Conservation (phyloP, 2,329 filamentous ascomycete genomes). For the Zelopaecilomyces penicillatus region DNA sequence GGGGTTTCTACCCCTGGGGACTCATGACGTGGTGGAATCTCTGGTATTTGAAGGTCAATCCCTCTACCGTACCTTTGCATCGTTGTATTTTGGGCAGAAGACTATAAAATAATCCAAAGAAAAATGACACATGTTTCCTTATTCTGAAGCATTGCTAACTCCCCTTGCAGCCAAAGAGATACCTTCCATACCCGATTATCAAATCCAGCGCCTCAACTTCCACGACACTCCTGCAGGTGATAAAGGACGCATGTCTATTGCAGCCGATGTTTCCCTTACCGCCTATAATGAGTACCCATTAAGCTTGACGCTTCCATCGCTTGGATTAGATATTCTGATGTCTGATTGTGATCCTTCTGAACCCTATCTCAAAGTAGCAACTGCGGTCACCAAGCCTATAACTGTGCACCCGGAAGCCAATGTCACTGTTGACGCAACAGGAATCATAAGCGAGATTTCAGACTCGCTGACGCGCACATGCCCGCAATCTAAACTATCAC, state of each 20-base stretch:
- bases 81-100: slow-evolving; percentile 55
- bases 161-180: slow-evolving; percentile 53
- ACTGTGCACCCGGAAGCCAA: slow-evolving; percentile 59
- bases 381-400: slow-evolving; percentile 60
- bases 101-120: slow-evolving; percentile 26
- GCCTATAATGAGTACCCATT: slow-evolving; percentile 73
- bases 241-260: slow-evolving; percentile 56
- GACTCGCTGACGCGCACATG: slow-evolving; percentile 64
- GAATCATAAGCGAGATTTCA: slow-evolving; percentile 65
- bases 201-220: slow-evolving; percentile 73
- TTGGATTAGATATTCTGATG: slow-evolving; percentile 78
- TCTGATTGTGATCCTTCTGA: slow-evolving; percentile 68
- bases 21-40: slow-evolving; percentile 64
- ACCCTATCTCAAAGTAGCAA: slow-evolving; percentile 68
- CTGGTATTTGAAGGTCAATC: slow-evolving; percentile 76
- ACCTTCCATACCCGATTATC: slow-evolving; percentile 71
- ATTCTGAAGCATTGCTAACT: slow-evolving; percentile 20
- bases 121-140: slow-evolving; percentile 7
- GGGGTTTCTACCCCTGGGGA: slow-evolving; percentile 71
- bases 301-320: slow-evolving; percentile 64
- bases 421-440: slow-evolving; percentile 61
- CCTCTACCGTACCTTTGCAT: slow-evolving; percentile 55
- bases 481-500: slow-evolving; percentile 69
- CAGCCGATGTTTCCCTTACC: slow-evolving; percentile 66
- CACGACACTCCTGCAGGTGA: slow-evolving; percentile 54